Base-by-base conservation (phyloP, 768 basidiomycete genomes). In the Mycena galericulata region DNA sequence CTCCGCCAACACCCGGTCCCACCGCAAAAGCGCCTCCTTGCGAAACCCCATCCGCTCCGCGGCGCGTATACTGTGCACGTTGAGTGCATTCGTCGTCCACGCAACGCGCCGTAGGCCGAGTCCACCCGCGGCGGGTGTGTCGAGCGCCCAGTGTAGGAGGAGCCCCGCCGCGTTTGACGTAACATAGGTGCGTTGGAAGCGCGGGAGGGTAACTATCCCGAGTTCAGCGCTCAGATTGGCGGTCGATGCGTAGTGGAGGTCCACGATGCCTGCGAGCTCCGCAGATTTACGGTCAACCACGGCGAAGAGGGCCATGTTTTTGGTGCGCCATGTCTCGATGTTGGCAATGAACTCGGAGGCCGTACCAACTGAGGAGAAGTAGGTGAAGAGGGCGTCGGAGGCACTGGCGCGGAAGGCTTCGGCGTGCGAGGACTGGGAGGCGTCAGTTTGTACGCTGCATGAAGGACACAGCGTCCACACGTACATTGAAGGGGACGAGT, bases 111-210 rank as follows among this genome's bases (percentile, higher is more conserved):
- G 83, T 30, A 93, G 74, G 0, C 88, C 87, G 2, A 92, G 79
- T 0, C 87, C 87, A 27, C 81, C 76, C 17, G 75, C 74, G 8
- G 74, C 73, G 0, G 87, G 84, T 3, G 77, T 64, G 60, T 86
- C 79, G 18, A 86, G 75, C 12, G 85, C 78, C 58, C 85, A 86
- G 18, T 81, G 77, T n/a, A 94, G 79, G 9, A 89, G 77, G 3
- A 88, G 72, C 0, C 86, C 87, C 17, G 84, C 77, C 2, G 85
- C 84, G 67, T 88, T 86, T 4, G 88, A 84, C 2, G 88, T 84
- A 34, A 92, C 85, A 68, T 92, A 88, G 0, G 89, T 92, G 15
- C 88, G 81, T 63, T 90, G 90, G 74, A 89, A 92, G 1, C 73
- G 75, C 0, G 90, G 88, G 2, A 89, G 76, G 38, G 87, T 83